Evolutionary conservation across 73 alveolate species (phyloP), one percentile per base, ranked within the genome.

Genomic region (Tetrahymena borealis): DNA sequence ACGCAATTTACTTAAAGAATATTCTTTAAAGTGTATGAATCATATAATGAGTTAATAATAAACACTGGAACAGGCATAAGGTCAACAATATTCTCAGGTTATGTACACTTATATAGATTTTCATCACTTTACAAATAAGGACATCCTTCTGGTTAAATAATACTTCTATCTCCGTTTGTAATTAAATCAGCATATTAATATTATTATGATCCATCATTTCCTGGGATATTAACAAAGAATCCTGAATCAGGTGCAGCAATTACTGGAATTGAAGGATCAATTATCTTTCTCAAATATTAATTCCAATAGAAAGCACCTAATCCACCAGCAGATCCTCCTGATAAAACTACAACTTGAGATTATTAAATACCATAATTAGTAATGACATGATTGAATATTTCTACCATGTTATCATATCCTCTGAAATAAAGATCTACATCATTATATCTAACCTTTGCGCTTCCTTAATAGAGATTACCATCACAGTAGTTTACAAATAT

Each of bases 271-370:
- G 11, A 9, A 24, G n/a, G 7, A 35, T 60, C 28, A 9, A 60
- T 60, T 60, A 60, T 20, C 28, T 60, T 60, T 20, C 85, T 60
- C 28, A 60, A 20, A 28, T 60, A 60, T n/a, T 60, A 60, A 28
- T 60, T 60, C 85, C 85, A 60, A n/a, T 60, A 60, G 85, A 60
- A 60, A 18, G 85, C 85, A 60, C 85, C 85, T 60, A 60, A 60
- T 2, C 85, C 85, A 7, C 85, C 85, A 1, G 85, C 85, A 18
- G 85, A 60, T 60, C 85, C 85, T 5, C 85, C 85, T 60, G 85
- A 60, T 15, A 60, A 60, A 15, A 60, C 85, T 24, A 60, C 37
- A 6, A 60, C 28, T 35, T 60, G n/a, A 16, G 85, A 60, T n/a
- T 32, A 60, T 60, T 60, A 9, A 16, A 60, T 60, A 35, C 28